Conservation (phyloP, 768 basidiomycete species). For the Suillus occidentalis region DNA sequence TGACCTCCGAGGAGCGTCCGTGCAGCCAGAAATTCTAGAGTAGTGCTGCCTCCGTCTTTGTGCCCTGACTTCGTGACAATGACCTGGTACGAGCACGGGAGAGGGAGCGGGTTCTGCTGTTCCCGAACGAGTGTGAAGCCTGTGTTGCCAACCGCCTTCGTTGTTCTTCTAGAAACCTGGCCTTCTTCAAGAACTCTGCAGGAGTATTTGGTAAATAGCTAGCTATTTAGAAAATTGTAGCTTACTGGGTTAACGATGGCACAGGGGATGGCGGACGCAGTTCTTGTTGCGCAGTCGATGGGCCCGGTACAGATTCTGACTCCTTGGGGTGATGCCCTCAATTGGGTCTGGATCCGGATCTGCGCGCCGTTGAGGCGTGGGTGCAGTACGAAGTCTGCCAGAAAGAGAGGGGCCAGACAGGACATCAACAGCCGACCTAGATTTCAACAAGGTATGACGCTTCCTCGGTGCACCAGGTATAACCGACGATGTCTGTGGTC, state of each 20-base stretch:
- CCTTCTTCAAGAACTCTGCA: constrained; percentile 69
- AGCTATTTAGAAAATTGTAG: background rate
- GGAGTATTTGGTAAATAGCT: background rate
- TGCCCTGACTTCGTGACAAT: constrained; percentile 21
- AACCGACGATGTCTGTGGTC: constrained; percentile 25
- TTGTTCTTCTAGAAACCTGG: constrained; percentile 56
- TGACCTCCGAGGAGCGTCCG: constrained; percentile 69
- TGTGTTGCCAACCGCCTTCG: constrained; percentile 69
- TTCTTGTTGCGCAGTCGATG: constrained; percentile 43
- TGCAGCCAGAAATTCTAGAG: constrained; percentile 62
- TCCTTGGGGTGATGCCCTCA: background rate
- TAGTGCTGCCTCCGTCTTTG: constrained; percentile 24
- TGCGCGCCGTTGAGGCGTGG: background rate
- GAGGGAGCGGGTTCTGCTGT: constrained; percentile 63
- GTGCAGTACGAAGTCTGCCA: background rate
- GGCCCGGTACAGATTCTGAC: background rate
- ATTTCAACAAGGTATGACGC: constrained; percentile 15
- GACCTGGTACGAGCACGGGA: constrained; percentile 36
- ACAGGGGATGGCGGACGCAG: constrained; percentile 57
- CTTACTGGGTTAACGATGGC: constrained; percentile 53
- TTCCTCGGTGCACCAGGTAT: constrained; percentile 3
- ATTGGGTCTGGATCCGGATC: background rate
- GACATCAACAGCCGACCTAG: constrained; percentile 24
- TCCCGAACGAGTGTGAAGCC: constrained; percentile 63
- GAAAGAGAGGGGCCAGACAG: constrained; percentile 10